Evolutionary conservation across 2,329 filamentous ascomycete genomes (phyloP).

Genomic region (Colletotrichum melonis): DNA sequence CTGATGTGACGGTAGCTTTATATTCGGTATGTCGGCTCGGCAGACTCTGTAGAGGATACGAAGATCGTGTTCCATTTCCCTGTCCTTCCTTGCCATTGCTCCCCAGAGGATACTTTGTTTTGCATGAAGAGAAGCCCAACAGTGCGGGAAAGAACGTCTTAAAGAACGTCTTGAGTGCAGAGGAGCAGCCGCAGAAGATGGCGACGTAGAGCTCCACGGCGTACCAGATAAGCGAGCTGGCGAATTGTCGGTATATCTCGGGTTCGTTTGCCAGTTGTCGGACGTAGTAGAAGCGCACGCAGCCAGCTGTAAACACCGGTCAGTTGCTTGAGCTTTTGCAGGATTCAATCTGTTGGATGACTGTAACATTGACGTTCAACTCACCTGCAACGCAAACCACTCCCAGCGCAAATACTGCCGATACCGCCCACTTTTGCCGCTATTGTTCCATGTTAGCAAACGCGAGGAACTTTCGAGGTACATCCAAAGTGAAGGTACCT

Average conservation of each 20-base stretch:
- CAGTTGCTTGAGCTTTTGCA: neutral
- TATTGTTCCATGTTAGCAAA: neutral
- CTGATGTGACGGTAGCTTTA: neutral
- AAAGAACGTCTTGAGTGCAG: slow-evolving; percentile 3
- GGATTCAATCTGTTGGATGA: no score
- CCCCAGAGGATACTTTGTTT: neutral
- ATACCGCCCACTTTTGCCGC: slow-evolving; percentile 18
- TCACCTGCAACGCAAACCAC: slow-evolving; percentile 11
- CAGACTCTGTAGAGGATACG: neutral
- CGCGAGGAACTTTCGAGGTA: no score
- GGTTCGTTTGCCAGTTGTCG: slow-evolving; percentile 7
- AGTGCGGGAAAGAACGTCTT: slow-evolving; percentile 7
- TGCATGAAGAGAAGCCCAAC: neutral
- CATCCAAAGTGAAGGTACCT: neutral
- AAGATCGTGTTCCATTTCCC: neutral
- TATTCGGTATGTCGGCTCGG: neutral
- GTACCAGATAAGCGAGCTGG: slow-evolving; percentile 10
- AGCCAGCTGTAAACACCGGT: neutral
- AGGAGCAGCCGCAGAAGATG: slow-evolving; percentile 19
- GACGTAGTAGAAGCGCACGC: slow-evolving; percentile 22
- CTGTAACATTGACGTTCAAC: neutral
- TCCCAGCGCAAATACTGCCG: slow-evolving; percentile 10
- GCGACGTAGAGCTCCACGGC: slow-evolving; percentile 14
- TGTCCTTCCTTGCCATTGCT: neutral
- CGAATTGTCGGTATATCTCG: slow-evolving; percentile 12